Percentiles rank a stretch among this genome's conserved stretches.
These are phyloP conservation scores for Bacidia rubella DNA, from an alignment of 495 filamentous ascomycete species.

Conservation along the genomic window DNA sequence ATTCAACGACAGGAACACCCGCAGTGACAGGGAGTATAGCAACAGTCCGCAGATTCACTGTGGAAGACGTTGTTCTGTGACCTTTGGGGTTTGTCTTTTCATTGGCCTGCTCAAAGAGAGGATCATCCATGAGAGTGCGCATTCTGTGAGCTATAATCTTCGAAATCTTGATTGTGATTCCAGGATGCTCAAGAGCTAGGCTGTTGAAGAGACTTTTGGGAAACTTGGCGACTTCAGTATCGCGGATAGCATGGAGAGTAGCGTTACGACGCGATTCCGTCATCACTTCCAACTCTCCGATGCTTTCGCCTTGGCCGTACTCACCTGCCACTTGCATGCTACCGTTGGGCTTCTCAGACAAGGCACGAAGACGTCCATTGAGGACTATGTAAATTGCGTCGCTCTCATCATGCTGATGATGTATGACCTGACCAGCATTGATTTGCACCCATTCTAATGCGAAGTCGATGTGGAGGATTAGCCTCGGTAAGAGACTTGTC, in stretches of 20 bases:
- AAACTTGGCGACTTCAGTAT: conserved; percentile 92
- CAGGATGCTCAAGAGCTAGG: conserved; percentile 88
- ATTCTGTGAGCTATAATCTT: conserved; percentile 96
- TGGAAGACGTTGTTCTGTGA: conserved; percentile 65
- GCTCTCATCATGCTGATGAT: conserved; percentile 88
- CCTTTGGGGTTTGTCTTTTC: conserved; percentile 36
- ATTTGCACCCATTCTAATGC: conserved; percentile 97
- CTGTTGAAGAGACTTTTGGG: conserved; percentile 95
- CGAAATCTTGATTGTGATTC: conserved; percentile 96
- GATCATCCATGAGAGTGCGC: conserved; percentile 74
- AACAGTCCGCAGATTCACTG: conserved; percentile 82
- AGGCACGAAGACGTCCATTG: conserved; percentile 73
- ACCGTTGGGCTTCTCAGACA: conserved; percentile 63
- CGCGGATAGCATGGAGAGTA: conserved; percentile 88
- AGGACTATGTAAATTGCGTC: conserved; percentile 97
- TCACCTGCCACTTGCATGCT: conserved; percentile 85
- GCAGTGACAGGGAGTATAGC: conserved; percentile 82
- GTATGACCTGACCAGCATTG: conserved; percentile 84
- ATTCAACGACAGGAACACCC: conserved; percentile 88
- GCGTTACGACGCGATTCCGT: conserved; percentile 82
- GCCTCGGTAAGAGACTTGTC: conserved; percentile 74
- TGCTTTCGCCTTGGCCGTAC: conserved; percentile 93
- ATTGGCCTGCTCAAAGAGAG: conserved; percentile 47
- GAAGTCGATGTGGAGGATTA: conserved; percentile 95
- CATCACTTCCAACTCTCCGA: conserved; percentile 93